Conservation (phyloP, 345 rosid genomes). For the Syzygium jambos region DNA sequence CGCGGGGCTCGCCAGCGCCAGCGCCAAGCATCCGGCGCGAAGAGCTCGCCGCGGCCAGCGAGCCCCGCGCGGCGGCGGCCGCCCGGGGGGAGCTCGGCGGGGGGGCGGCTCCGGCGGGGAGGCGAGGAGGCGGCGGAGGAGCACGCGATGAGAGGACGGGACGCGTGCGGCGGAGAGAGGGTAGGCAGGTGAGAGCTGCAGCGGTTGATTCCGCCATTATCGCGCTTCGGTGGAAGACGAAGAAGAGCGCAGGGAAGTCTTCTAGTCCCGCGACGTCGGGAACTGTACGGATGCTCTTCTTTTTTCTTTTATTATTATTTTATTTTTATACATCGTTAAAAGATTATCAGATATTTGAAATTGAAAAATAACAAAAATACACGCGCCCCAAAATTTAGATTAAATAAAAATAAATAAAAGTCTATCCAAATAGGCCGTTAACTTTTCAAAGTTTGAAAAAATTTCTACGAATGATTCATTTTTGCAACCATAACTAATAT, state of each 20-base stretch:
- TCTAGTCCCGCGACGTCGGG: neutral
- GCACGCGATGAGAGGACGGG: neutral
- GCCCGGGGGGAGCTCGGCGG: neutral
- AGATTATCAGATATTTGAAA: too few species aligned
- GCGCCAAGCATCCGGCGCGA: slow-evolving; percentile 47
- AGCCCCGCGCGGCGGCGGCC: slow-evolving; percentile 26
- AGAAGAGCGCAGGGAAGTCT: neutral
- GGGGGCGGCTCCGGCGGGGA: neutral
- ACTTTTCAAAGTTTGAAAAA: too few species aligned
- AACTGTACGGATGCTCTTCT: neutral
- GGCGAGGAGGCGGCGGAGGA: neutral
- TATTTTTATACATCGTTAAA: too few species aligned
- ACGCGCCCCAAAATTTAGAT: too few species aligned
- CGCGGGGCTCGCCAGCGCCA: slow-evolving; percentile 33
- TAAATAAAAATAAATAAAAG: too few species aligned
- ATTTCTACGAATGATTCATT: too few species aligned
- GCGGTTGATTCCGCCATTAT: slow-evolving; percentile 2
- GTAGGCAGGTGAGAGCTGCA: neutral
- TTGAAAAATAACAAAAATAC: too few species aligned
- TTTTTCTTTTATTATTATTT: too few species aligned
- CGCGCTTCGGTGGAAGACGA: neutral
- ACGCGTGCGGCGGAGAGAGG: neutral
- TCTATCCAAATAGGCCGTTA: too few species aligned
- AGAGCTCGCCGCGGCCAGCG: slow-evolving; percentile 16
- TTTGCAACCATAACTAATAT: too few species aligned